Conservation (phyloP, 257 asterid species). For the Solanum peruvianum region DNA sequence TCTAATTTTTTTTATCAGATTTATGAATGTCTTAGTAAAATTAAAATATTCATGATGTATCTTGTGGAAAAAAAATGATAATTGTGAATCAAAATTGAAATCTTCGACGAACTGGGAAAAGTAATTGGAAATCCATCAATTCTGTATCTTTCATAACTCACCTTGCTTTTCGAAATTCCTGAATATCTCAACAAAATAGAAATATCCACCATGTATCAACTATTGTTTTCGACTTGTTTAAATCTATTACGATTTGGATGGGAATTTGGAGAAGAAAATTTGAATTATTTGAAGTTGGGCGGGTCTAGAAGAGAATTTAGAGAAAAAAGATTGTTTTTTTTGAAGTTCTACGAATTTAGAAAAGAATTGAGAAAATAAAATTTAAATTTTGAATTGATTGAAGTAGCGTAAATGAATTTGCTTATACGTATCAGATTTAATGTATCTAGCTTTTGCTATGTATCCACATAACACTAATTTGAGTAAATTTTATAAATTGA, state of each 20-base stretch:
- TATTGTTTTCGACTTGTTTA: too few relatives aligned
- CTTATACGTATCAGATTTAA: not conserved
- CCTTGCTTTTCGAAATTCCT: not conserved
- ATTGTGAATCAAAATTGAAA: not conserved
- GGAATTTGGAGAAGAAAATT: not conserved
- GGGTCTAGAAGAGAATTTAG: not conserved
- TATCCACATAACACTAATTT: too few relatives aligned
- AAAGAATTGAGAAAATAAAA: not conserved
- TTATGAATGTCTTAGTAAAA: not conserved
- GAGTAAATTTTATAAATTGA: not conserved
- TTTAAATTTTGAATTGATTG: not conserved
- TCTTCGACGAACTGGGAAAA: not conserved
- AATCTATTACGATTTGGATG: not conserved
- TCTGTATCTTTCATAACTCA: not conserved
- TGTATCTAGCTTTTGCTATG: not conserved
- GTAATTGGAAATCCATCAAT: not conserved
- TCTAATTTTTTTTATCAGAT: not conserved
- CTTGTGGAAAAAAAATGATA: not conserved
- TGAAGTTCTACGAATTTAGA: not conserved
- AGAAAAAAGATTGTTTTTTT: not conserved
- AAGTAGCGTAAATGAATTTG: too few relatives aligned
- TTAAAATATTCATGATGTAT: not conserved
- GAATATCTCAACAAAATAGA: not conserved
- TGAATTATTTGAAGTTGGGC: not conserved
- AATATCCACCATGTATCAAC: too few relatives aligned